Evolutionary conservation across 2,329 filamentous ascomycete species (phyloP).

Genomic region (Aspergillus ustus): DNA sequence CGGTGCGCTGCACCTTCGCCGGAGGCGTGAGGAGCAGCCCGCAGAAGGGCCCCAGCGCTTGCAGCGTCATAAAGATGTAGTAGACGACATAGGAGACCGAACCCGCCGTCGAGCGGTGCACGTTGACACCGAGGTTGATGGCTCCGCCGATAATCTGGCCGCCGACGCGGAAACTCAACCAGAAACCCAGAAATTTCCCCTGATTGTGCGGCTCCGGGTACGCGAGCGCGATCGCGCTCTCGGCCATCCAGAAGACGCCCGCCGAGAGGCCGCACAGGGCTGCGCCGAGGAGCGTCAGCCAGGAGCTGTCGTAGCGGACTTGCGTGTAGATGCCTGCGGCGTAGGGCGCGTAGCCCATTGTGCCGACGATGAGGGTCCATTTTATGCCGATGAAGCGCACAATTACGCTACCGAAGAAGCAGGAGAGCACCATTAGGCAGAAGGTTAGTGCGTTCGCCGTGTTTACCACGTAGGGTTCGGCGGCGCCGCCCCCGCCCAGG

Average conservation of each 20-base stretch:
- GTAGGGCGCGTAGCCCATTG: constrained; percentile 72
- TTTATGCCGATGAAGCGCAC: constrained; percentile 73
- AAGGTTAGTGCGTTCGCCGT: constrained; percentile 73
- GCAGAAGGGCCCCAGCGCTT: constrained; percentile 67
- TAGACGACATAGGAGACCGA: constrained; percentile 72
- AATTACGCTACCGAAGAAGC: constrained; percentile 66
- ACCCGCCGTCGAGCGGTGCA: constrained; percentile 60
- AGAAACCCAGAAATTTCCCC: constrained; percentile 68
- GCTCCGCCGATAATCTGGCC: constrained; percentile 74
- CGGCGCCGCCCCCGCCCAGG: constrained; percentile 70
- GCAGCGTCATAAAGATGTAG: constrained; percentile 71
- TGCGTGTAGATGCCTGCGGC: constrained; percentile 74
- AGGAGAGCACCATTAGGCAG: constrained; percentile 73
- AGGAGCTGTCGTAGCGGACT: constrained; percentile 70
- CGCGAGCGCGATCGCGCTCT: constrained; percentile 72
- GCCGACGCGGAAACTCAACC: constrained; percentile 65
- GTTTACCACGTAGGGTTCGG: constrained; percentile 70
- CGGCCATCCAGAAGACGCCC: constrained; percentile 76
- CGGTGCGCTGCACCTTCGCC: constrained; percentile 65
- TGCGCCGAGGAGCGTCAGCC: constrained; percentile 71
- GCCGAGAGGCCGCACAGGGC: constrained; percentile 72
- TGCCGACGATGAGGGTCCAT: constrained; percentile 71
- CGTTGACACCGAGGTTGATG: constrained; percentile 71
- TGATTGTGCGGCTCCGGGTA: constrained; percentile 74
- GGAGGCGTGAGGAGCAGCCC: constrained; percentile 67